Base-by-base conservation (phyloP, 768 basidiomycete species). In the Cyathus striatus region DNA sequence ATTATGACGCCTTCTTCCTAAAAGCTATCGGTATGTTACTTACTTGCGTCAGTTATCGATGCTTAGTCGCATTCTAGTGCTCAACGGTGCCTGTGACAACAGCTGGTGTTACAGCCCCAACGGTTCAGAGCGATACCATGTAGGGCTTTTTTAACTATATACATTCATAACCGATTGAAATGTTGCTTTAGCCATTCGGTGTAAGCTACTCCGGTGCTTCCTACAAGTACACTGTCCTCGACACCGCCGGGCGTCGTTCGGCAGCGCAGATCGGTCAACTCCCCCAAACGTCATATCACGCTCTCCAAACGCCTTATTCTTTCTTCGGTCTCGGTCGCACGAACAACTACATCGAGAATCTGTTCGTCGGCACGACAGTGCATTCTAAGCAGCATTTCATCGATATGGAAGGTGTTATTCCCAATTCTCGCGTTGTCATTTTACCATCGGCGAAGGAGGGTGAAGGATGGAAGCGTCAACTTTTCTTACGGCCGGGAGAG, bases 291-390 rank as follows among this genome's bases (percentile, higher is more conserved):
- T 80, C 89, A 0, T 98, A 98, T 62, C 88, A 95, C 42, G 74
- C 94, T 12, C 75, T 98, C 7, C 79, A 85, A 42, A 84, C 90
- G 1, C 96, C 96, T 1, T 98, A 97, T 57, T 80, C 92, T 1
- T 96, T 93, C 75, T 90, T 98, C 57, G 95, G 96, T 1, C 81
- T 99, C 6, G 96, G 95, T 0, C 81, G 96, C 32, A 98, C 94
- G 13, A 99, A 99, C 64, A 99, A 99, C 61, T 99, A 99, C 65
- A 93, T 99, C 55, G 96, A 99, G 73, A 97, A 97, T 61, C 75
- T 99, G 2, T 96, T 96, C 59, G 89, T 98, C 16, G 96, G 96
- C 13, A 85, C 91, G 3, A 95, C 93, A 5, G 74, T 88, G 23
- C 83, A 90, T 46, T 60, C 72, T 0, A 58, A 69, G 25, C 58